A percentile compares a stretch with the other conserved stretches of the same genome.
These are phyloP conservation scores for Fusarium graminum DNA, from an alignment of 2,329 filamentous ascomycete genomes.

Conservation along the genomic window DNA sequence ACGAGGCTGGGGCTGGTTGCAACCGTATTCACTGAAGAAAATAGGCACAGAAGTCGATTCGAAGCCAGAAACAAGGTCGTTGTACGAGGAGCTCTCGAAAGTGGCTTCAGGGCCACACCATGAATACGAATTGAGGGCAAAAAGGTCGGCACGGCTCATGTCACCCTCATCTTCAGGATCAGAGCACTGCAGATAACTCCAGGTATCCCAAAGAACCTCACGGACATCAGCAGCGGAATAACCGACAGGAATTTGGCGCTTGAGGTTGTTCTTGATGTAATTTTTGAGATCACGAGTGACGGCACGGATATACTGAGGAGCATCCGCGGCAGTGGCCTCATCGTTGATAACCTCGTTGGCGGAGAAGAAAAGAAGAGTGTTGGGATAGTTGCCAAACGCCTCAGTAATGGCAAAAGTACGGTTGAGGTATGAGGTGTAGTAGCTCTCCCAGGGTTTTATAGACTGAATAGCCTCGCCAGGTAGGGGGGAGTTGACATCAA, in stretches of 20 bases:
- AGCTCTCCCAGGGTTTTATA: slow-evolving; percentile 68
- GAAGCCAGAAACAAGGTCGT: slow-evolving; percentile 75
- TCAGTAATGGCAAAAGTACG: slow-evolving; percentile 76
- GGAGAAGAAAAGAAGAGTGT: slow-evolving; percentile 80
- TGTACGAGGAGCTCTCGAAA: slow-evolving; percentile 72
- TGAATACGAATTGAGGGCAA: slow-evolving; percentile 80
- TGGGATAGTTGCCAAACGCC: slow-evolving; percentile 75
- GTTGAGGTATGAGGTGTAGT: slow-evolving; percentile 72
- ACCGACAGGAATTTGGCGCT: slow-evolving; percentile 79
- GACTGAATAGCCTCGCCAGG: slow-evolving; percentile 69
- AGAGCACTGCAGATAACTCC: slow-evolving; percentile 80
- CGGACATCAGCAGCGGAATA: slow-evolving; percentile 87
- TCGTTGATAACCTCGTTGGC: slow-evolving; percentile 84
- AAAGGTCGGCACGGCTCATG: slow-evolving; percentile 77
- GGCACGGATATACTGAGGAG: slow-evolving; percentile 79
- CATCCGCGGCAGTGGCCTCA: slow-evolving; percentile 67
- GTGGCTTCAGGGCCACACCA: slow-evolving; percentile 75
- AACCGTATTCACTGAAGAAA: slow-evolving; percentile 87
- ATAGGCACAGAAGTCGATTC: slow-evolving; percentile 75
- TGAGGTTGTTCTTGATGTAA: slow-evolving; percentile 79
- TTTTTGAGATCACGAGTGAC: slow-evolving; percentile 84
- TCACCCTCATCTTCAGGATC: slow-evolving; percentile 66
- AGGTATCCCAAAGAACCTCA: slow-evolving; percentile 77
- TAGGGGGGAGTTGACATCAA: slow-evolving; percentile 76
- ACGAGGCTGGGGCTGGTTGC: slow-evolving; percentile 78